phyloP scores from a whole-genome alignment of 2,329 filamentous ascomycete species.

The Aaosphaeria arxii region DNA sequence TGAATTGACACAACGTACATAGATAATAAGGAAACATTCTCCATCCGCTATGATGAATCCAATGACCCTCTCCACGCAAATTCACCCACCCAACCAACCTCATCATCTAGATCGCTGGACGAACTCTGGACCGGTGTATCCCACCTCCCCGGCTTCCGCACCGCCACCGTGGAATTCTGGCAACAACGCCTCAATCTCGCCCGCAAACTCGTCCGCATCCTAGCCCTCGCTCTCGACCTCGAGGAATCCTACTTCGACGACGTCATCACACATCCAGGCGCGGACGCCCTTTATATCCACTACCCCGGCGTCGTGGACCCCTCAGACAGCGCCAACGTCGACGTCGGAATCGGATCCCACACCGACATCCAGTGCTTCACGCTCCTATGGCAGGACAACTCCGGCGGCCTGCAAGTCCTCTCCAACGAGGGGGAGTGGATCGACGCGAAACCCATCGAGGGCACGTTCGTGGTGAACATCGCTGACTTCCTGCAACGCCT shows the following conservation, averaged over 20 bases:
- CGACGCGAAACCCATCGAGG: constrained; percentile 26
- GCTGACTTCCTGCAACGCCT: constrained; percentile 42
- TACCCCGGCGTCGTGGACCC: constrained; percentile 12
- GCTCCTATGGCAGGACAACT: constrained; percentile 6
- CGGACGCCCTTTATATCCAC: constrained; percentile 19
- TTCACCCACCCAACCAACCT: no score
- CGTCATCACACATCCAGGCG: constrained; percentile 51
- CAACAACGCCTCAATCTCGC: constrained; percentile 20
- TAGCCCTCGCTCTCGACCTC: constrained; percentile 55
- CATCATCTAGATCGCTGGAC: no score
- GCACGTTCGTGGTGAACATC: constrained; percentile 35
- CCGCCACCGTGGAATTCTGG: no score
- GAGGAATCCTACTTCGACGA: constrained; percentile 56
- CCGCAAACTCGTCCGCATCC: constrained; percentile 49
- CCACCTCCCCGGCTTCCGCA: no score
- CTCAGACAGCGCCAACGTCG: not conserved
- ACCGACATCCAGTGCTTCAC: constrained; percentile 13
- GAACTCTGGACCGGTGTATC: no score
- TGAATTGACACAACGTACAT: no score
- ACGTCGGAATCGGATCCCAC: constrained; percentile 7
- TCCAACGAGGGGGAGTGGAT: constrained; percentile 35
- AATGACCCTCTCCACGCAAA: no score
- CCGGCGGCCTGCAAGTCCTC: constrained; percentile 29
- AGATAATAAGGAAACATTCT: no score
- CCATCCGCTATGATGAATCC: no score